Percentiles rank a stretch among this genome's conserved stretches.
Conservation (phyloP, 495 filamentous ascomycete genomes). For the Entonaema liquescens region DNA sequence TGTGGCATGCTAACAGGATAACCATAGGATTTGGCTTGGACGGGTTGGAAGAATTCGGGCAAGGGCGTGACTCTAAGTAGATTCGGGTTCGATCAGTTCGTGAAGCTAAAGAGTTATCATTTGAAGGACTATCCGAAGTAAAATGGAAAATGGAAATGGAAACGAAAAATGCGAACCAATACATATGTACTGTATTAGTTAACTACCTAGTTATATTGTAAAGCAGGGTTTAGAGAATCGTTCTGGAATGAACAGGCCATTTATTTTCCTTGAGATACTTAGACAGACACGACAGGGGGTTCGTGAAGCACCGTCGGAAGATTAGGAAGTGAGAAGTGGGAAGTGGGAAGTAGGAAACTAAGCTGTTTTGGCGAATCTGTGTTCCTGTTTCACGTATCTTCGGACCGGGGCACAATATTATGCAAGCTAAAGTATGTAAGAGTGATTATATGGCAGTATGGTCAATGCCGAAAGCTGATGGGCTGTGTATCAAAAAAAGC, state of each 20-base stretch:
- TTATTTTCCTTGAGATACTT: slow-evolving; percentile 11
- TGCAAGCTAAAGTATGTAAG: slow-evolving; percentile 25
- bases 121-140: slow-evolving; percentile 86
- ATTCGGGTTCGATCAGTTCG: slow-evolving; percentile 93
- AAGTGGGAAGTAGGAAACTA: neutral
- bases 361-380: slow-evolving; percentile 24
- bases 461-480: too few species aligned
- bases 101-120: slow-evolving; percentile 95
- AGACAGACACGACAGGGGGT: neutral
- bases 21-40: slow-evolving; percentile 91
- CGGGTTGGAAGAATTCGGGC: slow-evolving; percentile 96
- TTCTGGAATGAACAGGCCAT: slow-evolving; percentile 24
- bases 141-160: slow-evolving; percentile 48
- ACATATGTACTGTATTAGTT: neutral
- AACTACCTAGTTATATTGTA: neutral
- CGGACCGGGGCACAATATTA: slow-evolving; percentile 16
- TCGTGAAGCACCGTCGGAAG: slow-evolving; percentile 6
- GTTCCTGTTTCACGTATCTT: slow-evolving; percentile 36
- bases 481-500: slow-evolving; percentile 29
- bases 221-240: neutral
- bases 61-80: slow-evolving; percentile 88
- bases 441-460: neutral
- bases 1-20: slow-evolving; percentile 29
- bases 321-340: slow-evolving; percentile 8
- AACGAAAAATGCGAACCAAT: slow-evolving; percentile 48